Base-by-base conservation (phyloP, 257 asterid species). In the Rauvolfia tetraphylla region DNA sequence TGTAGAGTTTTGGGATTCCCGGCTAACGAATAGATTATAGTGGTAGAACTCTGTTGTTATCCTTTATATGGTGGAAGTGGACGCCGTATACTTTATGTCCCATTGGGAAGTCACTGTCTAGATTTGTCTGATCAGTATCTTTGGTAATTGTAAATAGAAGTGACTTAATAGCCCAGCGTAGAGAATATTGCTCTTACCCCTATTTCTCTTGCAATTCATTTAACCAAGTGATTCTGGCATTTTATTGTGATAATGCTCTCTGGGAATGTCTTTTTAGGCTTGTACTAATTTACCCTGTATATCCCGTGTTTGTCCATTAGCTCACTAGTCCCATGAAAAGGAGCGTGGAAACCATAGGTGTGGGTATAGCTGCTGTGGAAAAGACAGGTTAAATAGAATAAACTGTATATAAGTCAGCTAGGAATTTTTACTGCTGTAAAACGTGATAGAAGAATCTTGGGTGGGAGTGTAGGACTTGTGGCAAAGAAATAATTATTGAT, bases 61-160 rank as follows among this genome's bases (percentile, higher is more conserved):
- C 33, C 33, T 67, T 38, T 20, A 56, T 1, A 38, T 23, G 33
- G 31, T 38, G 49, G 31, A 22, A 36, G 38, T 18, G 14, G 27
- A 63, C 17, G 5, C 18, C 29, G 14, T 36, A 20, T 65, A 65
- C 46, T 9, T 38, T 18, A 18, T 38, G 72, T 38, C 51, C 49
- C 0, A 14, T 22, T 38, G 31, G 71, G 0, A 67, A 38, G 51
- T 67, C 3, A 18, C 41, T 27, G 25, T 14, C 25, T 67, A 36
- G 72, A n/a, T 67, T 66, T 67, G 72, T 38, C 72, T 67, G 33
- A 20, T 67, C 72, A 67, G 49, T 38, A 67, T 38, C 72, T 38
- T 3, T 41, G 48, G 72, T 41, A 67, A 67, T 8, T 67, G 72
- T 67, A 67, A 67, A 67, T 67, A 67, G 72, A 67, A 66, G 29